Conservation (phyloP, 441 rosid genomes). For the Geranium incanum region DNA sequence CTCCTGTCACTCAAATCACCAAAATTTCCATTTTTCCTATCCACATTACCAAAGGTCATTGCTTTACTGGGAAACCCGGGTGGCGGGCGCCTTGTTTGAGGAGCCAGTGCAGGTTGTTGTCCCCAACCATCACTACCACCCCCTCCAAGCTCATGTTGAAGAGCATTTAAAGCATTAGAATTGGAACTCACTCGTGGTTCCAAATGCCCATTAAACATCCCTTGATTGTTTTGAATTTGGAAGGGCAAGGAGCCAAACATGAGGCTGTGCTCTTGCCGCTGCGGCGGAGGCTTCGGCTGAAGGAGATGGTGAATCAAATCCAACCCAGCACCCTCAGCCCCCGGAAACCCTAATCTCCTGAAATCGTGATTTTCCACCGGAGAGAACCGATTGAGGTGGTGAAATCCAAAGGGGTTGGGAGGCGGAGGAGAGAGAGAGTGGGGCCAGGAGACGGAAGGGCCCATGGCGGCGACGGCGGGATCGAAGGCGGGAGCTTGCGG, state of each 20-base stretch:
- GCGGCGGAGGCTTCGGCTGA: constrained; percentile 22
- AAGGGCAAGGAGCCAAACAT: constrained; percentile 52
- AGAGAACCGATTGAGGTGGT: constrained; percentile 31
- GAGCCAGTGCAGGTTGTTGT: constrained; percentile 29
- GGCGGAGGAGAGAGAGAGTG: constrained; percentile 31
- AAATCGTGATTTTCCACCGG: constrained; percentile 19
- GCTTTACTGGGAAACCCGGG: constrained; percentile 49
- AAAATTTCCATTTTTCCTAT: constrained; percentile 25
- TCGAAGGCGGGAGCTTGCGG: constrained; percentile 36
- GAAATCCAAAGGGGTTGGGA: constrained; percentile 36
- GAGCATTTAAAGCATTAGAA: constrained; percentile 6
- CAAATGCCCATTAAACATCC: constrained; percentile 28
- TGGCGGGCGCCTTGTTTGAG: constrained; percentile 31
- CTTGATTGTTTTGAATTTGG: constrained; percentile 32
- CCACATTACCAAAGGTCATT: constrained; percentile 16
- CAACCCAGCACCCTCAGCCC: constrained; percentile 15
- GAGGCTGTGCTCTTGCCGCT: constrained; percentile 37
- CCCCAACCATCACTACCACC: not conserved
- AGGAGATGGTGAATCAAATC: constrained; percentile 24
- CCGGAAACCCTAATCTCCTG: constrained; percentile 42
- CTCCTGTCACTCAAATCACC: constrained; percentile 23
- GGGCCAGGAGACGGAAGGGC: constrained; percentile 29
- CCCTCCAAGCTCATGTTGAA: constrained; percentile 22
- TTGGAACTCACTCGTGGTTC: constrained; percentile 23
- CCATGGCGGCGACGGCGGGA: constrained; percentile 78